Conservation (phyloP, 495 filamentous ascomycete species). For the Pseudomonodictys pantanalensis region DNA sequence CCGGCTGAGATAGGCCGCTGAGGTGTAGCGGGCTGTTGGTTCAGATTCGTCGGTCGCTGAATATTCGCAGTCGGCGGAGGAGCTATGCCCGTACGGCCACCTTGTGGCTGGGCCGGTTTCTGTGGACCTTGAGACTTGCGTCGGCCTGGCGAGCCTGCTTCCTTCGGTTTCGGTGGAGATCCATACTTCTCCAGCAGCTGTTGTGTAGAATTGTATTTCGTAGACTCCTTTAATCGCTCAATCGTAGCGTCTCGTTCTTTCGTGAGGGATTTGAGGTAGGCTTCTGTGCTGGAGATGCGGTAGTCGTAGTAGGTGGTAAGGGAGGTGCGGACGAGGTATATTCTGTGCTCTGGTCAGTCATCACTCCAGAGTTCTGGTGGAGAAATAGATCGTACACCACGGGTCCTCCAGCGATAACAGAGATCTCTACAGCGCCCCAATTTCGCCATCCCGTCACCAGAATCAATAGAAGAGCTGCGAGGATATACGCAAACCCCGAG, state of each 20-base stretch:
- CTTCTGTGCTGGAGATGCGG: constrained; percentile 65
- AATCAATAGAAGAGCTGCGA: constrained; percentile 73
- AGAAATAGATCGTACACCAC: constrained; percentile 57
- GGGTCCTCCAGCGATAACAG: constrained; percentile 73
- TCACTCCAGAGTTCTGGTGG: background rate
- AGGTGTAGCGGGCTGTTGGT: constrained; percentile 22
- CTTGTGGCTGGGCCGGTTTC: constrained; percentile 28
- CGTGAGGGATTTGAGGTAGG: constrained; percentile 68
- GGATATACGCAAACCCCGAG: constrained; percentile 80
- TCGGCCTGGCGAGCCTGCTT: constrained; percentile 39
- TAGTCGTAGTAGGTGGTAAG: constrained; percentile 73
- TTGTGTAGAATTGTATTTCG: constrained; percentile 92
- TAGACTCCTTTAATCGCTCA: constrained; percentile 88
- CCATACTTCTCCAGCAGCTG: constrained; percentile 93
- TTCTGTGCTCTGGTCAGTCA: constrained; percentile 45
- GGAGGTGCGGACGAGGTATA: constrained; percentile 61
- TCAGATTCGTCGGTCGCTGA: constrained; percentile 39
- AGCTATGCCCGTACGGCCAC: constrained; percentile 56
- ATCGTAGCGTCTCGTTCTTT: constrained; percentile 81
- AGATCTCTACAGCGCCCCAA: constrained; percentile 72
- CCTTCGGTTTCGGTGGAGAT: constrained; percentile 19
- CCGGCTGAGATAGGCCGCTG: constrained; percentile 22
- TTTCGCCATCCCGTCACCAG: constrained; percentile 83
- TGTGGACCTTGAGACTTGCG: constrained; percentile 37
- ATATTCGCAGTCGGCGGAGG: constrained; percentile 92